Evolutionary conservation across 1,139 yeast genomes (phyloP), one percentile per base, ranked within the genome.

Genomic region (Kodamaea sp.): DNA sequence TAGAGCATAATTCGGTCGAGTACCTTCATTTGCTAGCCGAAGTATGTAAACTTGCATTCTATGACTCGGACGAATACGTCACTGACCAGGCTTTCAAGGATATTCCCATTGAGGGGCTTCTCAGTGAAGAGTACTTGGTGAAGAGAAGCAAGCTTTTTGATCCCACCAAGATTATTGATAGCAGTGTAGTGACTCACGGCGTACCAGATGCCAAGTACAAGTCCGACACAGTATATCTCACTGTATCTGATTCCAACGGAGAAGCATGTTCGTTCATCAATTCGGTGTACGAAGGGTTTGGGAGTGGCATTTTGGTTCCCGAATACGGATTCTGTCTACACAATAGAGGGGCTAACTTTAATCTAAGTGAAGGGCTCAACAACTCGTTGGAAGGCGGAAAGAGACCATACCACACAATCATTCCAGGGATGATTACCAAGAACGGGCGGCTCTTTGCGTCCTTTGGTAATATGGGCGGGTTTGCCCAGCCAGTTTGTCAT

Each of bases 381-480:
- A 86, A 86, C 51, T 70, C 75, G 35, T 59, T 82, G 26, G 89
- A 74, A 38, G 87, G 88, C 1, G 74, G 76, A 23, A 86, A 86
- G 54, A 66, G 95, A 41, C 84, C 92, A 1, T 86, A 85, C 57
- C 95, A 86, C 51, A 86, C 95, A 0, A 86, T 86, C 42, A 85
- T 86, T 39, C 95, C 95, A 1, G 88, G 89, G 0, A 75, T 85
- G 81, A 76, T 85, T 22, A 80, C 86, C 5, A 41, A 53, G 12
- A 59, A 53, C 22, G 63, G 64, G 15, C 65, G 65, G 4, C 61
- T 86, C 18, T 82, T 72, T 53, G 90, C 90, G 0, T 66, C 84
- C 3, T 83, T 76, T 50, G 95, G 95, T 22, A 86, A 84, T 46
- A 86, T 85, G 90, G 95, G 95, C 15, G 95, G 92, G 0, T 86